These are phyloP conservation scores for Apophysomyces trapeziformis DNA, from an alignment of 371 early-diverging fungal genomes.

Conservation along the genomic window DNA sequence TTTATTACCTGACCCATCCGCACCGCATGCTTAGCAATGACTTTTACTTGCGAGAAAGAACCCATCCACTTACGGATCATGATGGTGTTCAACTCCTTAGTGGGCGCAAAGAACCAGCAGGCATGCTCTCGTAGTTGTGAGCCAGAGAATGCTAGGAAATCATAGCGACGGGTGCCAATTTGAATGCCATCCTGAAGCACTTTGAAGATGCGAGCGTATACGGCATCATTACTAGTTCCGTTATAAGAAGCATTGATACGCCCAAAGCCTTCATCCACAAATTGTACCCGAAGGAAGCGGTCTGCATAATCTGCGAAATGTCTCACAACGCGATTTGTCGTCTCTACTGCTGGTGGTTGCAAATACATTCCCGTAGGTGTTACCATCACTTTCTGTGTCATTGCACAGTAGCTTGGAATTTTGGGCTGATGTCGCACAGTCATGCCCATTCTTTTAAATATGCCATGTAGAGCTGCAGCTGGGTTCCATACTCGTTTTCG, in stretches of 20 bases:
- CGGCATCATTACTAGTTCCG: constrained; percentile 17
- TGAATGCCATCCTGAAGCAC: constrained; percentile 57
- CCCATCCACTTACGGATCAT: constrained; percentile 70
- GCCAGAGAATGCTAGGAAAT: constrained; percentile 72
- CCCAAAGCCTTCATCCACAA: constrained; percentile 66
- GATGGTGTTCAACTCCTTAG: constrained; percentile 33
- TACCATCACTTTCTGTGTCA: constrained; percentile 40
- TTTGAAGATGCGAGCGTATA: constrained; percentile 51
- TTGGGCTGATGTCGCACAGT: constrained; percentile 14
- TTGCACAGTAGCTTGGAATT: not conserved
- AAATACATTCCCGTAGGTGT: constrained; percentile 65
- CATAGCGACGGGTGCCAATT: constrained; percentile 59
- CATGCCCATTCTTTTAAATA: constrained; percentile 12
- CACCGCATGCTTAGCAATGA: constrained; percentile 62
- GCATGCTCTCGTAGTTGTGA: constrained; percentile 67
- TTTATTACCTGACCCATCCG: constrained; percentile 64
- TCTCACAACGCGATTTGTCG: constrained; percentile 65
- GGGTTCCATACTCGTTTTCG: constrained; percentile 45
- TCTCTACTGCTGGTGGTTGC: constrained; percentile 56
- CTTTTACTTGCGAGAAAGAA: constrained; percentile 62
- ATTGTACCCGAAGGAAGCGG: constrained; percentile 71
- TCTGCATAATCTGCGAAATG: constrained; percentile 50
- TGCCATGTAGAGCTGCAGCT: constrained; percentile 12
- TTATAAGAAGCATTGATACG: constrained; percentile 29
- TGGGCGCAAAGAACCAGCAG: constrained; percentile 73